Evolutionary conservation across 2,329 filamentous ascomycete species (phyloP).

Genomic region (Ilyonectria destructans): DNA sequence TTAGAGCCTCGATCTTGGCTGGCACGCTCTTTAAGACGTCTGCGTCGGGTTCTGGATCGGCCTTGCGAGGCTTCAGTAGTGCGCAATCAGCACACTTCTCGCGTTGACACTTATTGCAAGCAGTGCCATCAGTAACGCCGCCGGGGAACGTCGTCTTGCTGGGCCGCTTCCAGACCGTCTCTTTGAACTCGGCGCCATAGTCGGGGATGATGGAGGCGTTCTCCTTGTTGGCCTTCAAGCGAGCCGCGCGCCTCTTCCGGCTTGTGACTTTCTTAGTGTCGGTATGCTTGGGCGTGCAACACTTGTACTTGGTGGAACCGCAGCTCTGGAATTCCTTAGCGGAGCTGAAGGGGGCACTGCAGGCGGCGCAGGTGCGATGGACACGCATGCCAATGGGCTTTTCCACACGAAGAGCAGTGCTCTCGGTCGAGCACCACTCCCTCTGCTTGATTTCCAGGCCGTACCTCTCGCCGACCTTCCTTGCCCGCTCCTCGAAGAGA

Average conservation of each 20-base stretch:
- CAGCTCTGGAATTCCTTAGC: not conserved
- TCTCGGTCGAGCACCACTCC: not conserved
- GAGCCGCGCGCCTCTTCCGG: not conserved
- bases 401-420: not conserved
- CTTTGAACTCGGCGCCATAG: not conserved
- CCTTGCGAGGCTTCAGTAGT: not conserved
- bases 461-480: not conserved
- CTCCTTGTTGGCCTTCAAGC: not conserved
- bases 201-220: not conserved
- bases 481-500: not conserved
- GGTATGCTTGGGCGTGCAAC: not conserved
- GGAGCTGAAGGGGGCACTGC: not conserved
- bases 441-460: not conserved
- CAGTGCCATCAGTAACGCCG: too few species aligned
- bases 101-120: not conserved
- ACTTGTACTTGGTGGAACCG: not conserved
- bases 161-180: not conserved
- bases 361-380: not conserved
- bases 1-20: not conserved
- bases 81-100: not conserved
- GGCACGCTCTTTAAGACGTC: not conserved
- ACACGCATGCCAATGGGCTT: not conserved
- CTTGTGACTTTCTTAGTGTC: not conserved
- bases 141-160: not conserved
- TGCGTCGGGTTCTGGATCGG: not conserved